Percentiles rank a stretch among this genome's conserved stretches.
Conservation (phyloP, 805 yeast species). For the Wickerhamomyces bovis region DNA sequence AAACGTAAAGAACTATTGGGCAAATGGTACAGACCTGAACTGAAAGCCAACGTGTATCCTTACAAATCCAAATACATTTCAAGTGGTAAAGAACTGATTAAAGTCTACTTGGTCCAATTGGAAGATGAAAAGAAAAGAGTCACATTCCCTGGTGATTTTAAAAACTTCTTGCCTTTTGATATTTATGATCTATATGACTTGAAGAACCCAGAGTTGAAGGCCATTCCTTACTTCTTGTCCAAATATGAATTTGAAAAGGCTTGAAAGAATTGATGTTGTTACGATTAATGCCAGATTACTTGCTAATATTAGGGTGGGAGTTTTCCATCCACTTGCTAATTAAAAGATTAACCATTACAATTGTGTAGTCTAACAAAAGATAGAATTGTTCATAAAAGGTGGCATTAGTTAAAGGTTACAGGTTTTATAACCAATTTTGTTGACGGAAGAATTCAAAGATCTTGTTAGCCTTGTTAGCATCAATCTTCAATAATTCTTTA, state of each 20-base stretch:
- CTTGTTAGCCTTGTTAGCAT: slow-evolving; percentile 77
- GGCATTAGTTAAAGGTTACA: not conserved
- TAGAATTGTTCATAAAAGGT: not conserved
- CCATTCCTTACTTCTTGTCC: slow-evolving; percentile 31
- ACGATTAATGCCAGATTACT: not conserved
- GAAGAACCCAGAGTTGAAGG: slow-evolving; percentile 11
- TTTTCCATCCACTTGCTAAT: not conserved
- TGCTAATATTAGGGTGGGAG: too few species aligned
- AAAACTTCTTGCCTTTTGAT: slow-evolving; percentile 4
- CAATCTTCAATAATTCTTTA: slow-evolving; percentile 78
- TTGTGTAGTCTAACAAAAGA: not conserved
- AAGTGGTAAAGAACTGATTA: slow-evolving; percentile 9
- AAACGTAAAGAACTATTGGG: slow-evolving; percentile 4
- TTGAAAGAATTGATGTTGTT: not conserved
- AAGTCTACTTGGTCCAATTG: slow-evolving; percentile 8
- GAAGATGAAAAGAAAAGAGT: slow-evolving; percentile 4
- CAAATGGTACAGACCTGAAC: slow-evolving; percentile 16
- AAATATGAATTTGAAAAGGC: slow-evolving; percentile 11
- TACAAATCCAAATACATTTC: slow-evolving; percentile 9
- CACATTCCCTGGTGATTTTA: slow-evolving; percentile 4
- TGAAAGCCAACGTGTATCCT: slow-evolving; percentile 11
- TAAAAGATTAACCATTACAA: not conserved
- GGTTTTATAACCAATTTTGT: slow-evolving; percentile 70
- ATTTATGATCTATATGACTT: slow-evolving; percentile 12
- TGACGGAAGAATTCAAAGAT: slow-evolving; percentile 88